Percentiles rank a stretch among this genome's conserved stretches.
Conservation (phyloP, 352 stramenopile species). For the Albugo laibachii region DNA sequence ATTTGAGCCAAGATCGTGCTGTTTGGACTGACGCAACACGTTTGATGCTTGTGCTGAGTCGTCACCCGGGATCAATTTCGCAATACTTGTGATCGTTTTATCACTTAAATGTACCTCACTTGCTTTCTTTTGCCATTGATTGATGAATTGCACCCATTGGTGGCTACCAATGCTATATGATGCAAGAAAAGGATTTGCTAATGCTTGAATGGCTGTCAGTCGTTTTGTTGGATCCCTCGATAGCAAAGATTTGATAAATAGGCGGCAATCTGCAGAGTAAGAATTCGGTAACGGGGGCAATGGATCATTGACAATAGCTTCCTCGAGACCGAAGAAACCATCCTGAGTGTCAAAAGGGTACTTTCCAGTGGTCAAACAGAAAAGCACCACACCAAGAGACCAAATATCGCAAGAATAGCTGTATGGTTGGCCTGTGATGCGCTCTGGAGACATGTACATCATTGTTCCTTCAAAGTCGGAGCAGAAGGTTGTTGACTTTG, state of each 20-base stretch:
- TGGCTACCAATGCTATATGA: constrained; percentile 12
- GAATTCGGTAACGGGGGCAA: constrained; percentile 49
- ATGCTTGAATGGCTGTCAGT: constrained; percentile 64
- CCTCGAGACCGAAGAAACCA: constrained; percentile 67
- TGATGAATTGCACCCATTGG: too few relatives aligned
- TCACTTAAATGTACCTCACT: too few relatives aligned
- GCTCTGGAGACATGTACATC: constrained; percentile 90
- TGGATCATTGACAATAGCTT: constrained; percentile 57
- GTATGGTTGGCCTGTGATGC: constrained; percentile 78
- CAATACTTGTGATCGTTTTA: too few relatives aligned
- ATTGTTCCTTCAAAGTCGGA: constrained; percentile 82
- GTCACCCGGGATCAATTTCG: too few relatives aligned
- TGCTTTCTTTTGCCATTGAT: too few relatives aligned
- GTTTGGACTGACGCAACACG: too few relatives aligned
- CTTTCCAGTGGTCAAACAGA: constrained; percentile 33
- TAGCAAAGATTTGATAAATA: constrained; percentile 86
- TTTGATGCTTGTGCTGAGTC: too few relatives aligned
- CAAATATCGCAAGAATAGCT: constrained; percentile 60
- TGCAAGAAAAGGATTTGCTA: constrained; percentile 79
- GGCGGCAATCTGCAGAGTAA: constrained; percentile 77
- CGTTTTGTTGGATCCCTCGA: constrained; percentile 65
- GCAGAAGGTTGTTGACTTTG: constrained; percentile 59
- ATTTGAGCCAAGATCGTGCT: too few relatives aligned
- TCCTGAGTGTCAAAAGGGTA: constrained; percentile 60
- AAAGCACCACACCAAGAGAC: constrained; percentile 55